Conservation (phyloP, 192 early-diverging fungal species). For the Entomortierella chlamydospora region DNA sequence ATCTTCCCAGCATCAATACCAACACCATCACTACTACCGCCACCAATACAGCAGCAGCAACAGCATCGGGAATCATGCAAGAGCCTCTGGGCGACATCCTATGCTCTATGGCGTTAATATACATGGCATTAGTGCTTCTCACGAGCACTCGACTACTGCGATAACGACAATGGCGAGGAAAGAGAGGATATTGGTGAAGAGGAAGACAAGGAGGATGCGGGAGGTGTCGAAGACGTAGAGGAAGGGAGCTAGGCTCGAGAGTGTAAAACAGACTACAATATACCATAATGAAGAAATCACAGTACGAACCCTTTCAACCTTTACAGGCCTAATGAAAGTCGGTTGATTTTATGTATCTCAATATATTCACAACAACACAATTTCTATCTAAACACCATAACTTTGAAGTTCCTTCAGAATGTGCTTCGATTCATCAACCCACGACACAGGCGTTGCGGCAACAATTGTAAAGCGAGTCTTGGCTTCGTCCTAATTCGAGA, state of each 20-base stretch:
- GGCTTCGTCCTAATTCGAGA: slow-evolving; percentile 59
- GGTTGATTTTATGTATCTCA: too few relatives aligned
- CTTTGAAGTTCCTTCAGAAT: slow-evolving; percentile 32
- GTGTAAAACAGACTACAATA: not conserved
- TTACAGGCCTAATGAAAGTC: too few relatives aligned
- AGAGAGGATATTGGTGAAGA: not conserved
- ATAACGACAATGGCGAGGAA: not conserved
- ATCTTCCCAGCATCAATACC: slow-evolving; percentile 3
- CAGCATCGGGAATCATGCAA: not conserved
- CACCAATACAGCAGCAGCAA: not conserved
- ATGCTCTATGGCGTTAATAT: not conserved
- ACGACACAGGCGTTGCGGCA: slow-evolving; percentile 65
- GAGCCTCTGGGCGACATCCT: not conserved
- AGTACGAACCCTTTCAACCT: not conserved
- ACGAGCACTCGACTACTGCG: not conserved
- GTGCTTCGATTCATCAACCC: slow-evolving; percentile 61
- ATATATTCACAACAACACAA: too few relatives aligned
- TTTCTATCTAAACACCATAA: slow-evolving; percentile 22
- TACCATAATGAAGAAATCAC: not conserved
- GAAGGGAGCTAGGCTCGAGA: not conserved
- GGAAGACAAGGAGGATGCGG: slow-evolving; percentile 4
- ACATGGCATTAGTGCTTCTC: too few relatives aligned
- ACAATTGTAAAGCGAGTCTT: slow-evolving; percentile 65
- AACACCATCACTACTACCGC: not conserved
- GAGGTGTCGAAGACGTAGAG: not conserved